Evolutionary conservation across 306 rosid genomes (phyloP).

Genomic region (Lupinus albus): DNA sequence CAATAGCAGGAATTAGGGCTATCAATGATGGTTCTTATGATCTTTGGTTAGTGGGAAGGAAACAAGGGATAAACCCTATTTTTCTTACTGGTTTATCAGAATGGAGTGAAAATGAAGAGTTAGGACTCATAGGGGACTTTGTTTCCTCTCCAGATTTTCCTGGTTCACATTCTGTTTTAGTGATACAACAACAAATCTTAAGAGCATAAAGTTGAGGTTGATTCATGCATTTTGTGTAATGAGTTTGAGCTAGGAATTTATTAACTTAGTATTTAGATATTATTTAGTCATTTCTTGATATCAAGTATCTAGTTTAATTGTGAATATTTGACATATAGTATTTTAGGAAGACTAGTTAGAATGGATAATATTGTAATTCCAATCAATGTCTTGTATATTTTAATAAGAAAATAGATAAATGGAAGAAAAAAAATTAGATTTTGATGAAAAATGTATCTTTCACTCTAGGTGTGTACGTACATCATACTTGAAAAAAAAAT

Average conservation of each 20-base stretch:
- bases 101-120: conserved; percentile 68
- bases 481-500: no score
- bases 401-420: not conserved
- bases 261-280: conserved; percentile 5
- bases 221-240: not conserved
- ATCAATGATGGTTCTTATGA: conserved; percentile 55
- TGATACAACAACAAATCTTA: conserved; percentile 69
- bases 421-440: no score
- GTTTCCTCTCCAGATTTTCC: conserved; percentile 72
- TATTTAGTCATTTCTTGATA: not conserved
- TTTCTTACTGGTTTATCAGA: conserved; percentile 55
- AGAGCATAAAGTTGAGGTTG: conserved; percentile 43
- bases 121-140: conserved; percentile 77
- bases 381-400: not conserved
- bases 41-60: conserved; percentile 76
- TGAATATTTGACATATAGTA: conserved; percentile 30
- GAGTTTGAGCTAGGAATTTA: not conserved
- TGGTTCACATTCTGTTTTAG: conserved; percentile 63
- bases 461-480: no score
- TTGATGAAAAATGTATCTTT: no score
- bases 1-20: conserved; percentile 54
- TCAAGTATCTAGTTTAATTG: conserved; percentile 2
- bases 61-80: conserved; percentile 71
- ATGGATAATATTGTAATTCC: conserved; percentile 11
- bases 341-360: conserved; percentile 3